Evolutionary conservation across 2,329 filamentous ascomycete species (phyloP), one percentile per base, ranked within the genome.

Genomic region (Endoconidiophora laricicola): DNA sequence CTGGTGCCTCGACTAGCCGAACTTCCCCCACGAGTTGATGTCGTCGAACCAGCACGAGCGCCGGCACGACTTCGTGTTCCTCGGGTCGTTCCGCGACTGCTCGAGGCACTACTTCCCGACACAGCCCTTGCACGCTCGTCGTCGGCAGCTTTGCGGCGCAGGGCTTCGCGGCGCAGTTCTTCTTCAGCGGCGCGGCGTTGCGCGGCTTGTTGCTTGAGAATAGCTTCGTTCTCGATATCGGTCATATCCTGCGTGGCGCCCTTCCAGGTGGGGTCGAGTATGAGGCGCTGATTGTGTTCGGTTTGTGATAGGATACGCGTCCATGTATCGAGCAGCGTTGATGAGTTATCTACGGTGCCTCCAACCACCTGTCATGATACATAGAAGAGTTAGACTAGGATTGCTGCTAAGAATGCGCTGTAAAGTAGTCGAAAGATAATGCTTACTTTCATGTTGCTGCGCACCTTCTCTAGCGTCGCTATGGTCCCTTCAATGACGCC

Each of bases 241-340:
- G 78, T 72, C 38, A 94, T 66, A 65, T 98, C 91, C 60, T 88
- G 79, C 3, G 78, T 84, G 24, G 88, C 84, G 51, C 91, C 91
- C 60, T 90, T 82, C 87, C 90, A 98, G 52, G 78, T 72, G 2
- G 86, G 84, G 60, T 94, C 83, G 43, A 96, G 72, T 42, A 98
- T 81, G 46, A 98, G 70, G 22, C 91, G 80, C 63, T 96, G 88
- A 61, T 94, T 96, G 66, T 98, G 91, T 65, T 98, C 91, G 3
- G 91, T 95, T 65, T 98, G 91, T 5, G 86, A 91, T 10, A 98
- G 76, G 56, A 98, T 95, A 48, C 87, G 81, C 6, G 87, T 94
- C 90, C 90, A 98, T 14, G 88, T 94, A 59, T 93, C 87, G 29
- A 98, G 78, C 12, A 98, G 75, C 1, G 83, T 84, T 12, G 88